A percentile compares a stretch with the other conserved stretches of the same genome.
Evolutionary conservation across 2,329 filamentous ascomycete genomes (phyloP).

Genomic region (Volutella citrinella): DNA sequence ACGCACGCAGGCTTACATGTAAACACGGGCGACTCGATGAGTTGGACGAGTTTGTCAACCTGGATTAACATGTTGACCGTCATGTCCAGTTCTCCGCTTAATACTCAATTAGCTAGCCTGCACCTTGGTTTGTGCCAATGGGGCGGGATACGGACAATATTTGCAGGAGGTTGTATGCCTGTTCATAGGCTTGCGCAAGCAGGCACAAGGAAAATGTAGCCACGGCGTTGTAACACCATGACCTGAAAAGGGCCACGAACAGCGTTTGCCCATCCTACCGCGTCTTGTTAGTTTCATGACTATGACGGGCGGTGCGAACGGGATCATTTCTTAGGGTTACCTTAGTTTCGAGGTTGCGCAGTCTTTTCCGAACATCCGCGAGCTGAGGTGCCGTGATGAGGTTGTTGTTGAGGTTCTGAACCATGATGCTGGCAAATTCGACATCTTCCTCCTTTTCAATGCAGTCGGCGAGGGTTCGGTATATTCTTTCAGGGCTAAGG

Average conservation of each 20-base stretch:
- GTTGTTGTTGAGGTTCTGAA: slow-evolving; percentile 98
- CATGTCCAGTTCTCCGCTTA: slow-evolving; percentile 95
- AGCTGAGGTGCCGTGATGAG: slow-evolving; percentile 95
- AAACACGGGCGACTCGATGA: slow-evolving; percentile 95
- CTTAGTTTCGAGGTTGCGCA: slow-evolving; percentile 86
- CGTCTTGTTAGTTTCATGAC: slow-evolving; percentile 6
- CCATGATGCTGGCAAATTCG: slow-evolving; percentile 99
- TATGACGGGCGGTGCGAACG: no score
- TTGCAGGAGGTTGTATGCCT: slow-evolving; percentile 92
- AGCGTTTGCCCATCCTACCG: slow-evolving; percentile 85
- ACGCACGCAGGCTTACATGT: slow-evolving; percentile 64
- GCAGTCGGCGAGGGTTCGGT: slow-evolving; percentile 91
- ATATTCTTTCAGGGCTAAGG: slow-evolving; percentile 90
- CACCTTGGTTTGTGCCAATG: no score
- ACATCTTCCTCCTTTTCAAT: slow-evolving; percentile 97
- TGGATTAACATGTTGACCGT: slow-evolving; percentile 98
- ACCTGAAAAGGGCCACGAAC: slow-evolving; percentile 90
- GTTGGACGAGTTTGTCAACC: slow-evolving; percentile 95
- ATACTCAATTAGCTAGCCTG: no score
- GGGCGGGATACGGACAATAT: slow-evolving; percentile 86
- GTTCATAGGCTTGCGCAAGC: slow-evolving; percentile 94
- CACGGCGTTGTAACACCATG: slow-evolving; percentile 98
- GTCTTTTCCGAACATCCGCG: slow-evolving; percentile 81
- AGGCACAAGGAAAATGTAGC: slow-evolving; percentile 95
- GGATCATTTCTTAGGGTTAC: slow-evolving; percentile 35